Evolutionary conservation across 164 flowering plant genomes (phyloP), one percentile per base, ranked within the genome.

Genomic region (Macadamia integrifolia): DNA sequence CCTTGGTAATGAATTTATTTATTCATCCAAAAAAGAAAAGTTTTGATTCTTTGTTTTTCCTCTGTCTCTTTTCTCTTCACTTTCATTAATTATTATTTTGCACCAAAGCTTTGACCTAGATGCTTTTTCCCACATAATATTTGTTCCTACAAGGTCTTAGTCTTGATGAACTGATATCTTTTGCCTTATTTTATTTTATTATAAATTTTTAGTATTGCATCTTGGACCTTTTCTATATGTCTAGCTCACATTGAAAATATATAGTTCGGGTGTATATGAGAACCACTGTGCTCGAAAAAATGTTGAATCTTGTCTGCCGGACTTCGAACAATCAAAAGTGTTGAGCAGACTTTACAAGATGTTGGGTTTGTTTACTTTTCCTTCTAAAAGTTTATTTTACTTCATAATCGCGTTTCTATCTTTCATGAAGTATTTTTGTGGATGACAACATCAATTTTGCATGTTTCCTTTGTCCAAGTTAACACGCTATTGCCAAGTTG

Each of bases 301-400:
- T 92, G 97, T 91, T 94, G 77, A 66, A 91, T 85, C 73, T 74
- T 93, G 49, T 78, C 91, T 67, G 93, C 96, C 65, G 98, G 97
- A 65, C 88, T 92, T 60, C 84, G 97, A 67, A 88, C 95, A 23
- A 84, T 85, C 76, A 94, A 94, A 76, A 83, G 97, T 61, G 91
- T 90, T 70, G 98, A 94, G 69, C 97, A 94, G 72, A 86, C 90
- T 60, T 79, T 94, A 65, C 93, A 90, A 77, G 97, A 94, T 58
- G 91, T 94, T 71, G 88, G 90, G 97, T 93, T 65, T 75, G 91
- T 61, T 67, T 69, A 62, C 18, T 32, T 62, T 18, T 29, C 48
- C 58, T 46, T 53, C 42, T 4, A 35, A 35, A 1, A 35, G 40
- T 35, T 1, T 35, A 35, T 35, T 35, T 35, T 35, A 35, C 40